Base-by-base conservation (phyloP, 208 protist genomes). In the Trypanosoma boissoni region DNA sequence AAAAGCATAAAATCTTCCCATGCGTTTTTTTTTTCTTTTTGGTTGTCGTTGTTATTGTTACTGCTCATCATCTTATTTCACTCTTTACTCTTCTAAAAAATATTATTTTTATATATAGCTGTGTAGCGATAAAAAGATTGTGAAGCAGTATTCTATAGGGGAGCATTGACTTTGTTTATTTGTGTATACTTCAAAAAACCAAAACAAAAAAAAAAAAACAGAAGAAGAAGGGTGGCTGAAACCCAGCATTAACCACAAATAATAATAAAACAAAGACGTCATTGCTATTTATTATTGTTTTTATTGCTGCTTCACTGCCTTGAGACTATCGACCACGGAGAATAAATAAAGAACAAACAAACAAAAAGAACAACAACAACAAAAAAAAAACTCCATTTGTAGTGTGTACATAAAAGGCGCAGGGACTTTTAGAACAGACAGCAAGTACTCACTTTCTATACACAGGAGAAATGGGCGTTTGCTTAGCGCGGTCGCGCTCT, bases 1-100 rank as follows among this genome's bases (percentile, higher is more conserved):
- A 39, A n/a, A 52, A 8, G 55, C 55, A 3, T 42, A 41, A 3
- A 50, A 2, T 41, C 63, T 23, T 48, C 5, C 64, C 57, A 6
- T 26, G 52, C 41, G 41, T 42, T 45, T 42, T 42, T 45, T 55
- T 57, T 57, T 57, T 46, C 59, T 36, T 56, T 72, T 48, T 56
- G 32, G 45, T 49, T 29, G 44, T 53, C 4, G 32, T 39, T 39
- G 36, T 46, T 18, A 39, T 12, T 39, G 34, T 16, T 6, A 39
- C 6, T 39, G 34, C 12, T 39, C 12, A 39, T 16, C 34, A 6
- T 6, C 12, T 39, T 12, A 39, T 16, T 16, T 39, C 12, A 39
- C 12, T 6, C 34, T 16, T 39, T 39, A 16, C 34, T 39, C 34
- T 39, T 39, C 6, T 39, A 39, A 12, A 39, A 39, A 39, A 39